Conservation (phyloP, 1,139 yeast species). For the Taphrina betulina region DNA sequence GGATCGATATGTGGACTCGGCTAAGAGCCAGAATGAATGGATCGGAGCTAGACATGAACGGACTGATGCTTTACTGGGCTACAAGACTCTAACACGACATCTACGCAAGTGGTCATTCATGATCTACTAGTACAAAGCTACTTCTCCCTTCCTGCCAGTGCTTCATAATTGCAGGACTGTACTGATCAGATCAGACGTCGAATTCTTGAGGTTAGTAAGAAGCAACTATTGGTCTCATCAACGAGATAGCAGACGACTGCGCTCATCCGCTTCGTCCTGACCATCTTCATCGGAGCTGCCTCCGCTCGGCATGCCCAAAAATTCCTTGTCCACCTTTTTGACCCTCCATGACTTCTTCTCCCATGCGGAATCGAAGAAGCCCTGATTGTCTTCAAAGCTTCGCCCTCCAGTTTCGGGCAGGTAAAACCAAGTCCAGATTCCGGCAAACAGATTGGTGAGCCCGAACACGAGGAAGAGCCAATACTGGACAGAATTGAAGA, state of each 20-base stretch:
- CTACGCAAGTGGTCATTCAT: too few species aligned
- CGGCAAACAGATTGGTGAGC: slow-evolving; percentile 21
- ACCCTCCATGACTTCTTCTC: slow-evolving; percentile 25
- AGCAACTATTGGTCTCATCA: too few species aligned
- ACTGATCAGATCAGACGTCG: too few species aligned
- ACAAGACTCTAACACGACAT: too few species aligned
- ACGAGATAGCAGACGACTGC: slow-evolving; percentile 7
- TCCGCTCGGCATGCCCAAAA: slow-evolving; percentile 20
- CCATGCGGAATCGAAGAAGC: slow-evolving; percentile 27
- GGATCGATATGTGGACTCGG: too few species aligned
- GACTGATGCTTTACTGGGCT: too few species aligned
- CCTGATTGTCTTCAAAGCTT: slow-evolving; percentile 30
- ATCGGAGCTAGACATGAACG: too few species aligned
- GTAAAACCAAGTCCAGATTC: slow-evolving; percentile 19
- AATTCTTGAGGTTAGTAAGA: too few species aligned
- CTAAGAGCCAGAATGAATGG: too few species aligned
- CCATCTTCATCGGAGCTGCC: neutral
- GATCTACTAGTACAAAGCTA: too few species aligned
- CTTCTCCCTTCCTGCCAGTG: too few species aligned
- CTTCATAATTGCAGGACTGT: too few species aligned
- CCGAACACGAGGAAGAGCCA: slow-evolving; percentile 26
- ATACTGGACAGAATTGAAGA: slow-evolving; percentile 20
- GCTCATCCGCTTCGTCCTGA: neutral
- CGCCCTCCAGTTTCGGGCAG: slow-evolving; percentile 29
- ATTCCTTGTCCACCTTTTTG: slow-evolving; percentile 22